Percentiles rank a stretch among this genome's conserved stretches.
Evolutionary conservation across 495 filamentous ascomycete genomes (phyloP).

Genomic region (Talaromyces borbonicus): DNA sequence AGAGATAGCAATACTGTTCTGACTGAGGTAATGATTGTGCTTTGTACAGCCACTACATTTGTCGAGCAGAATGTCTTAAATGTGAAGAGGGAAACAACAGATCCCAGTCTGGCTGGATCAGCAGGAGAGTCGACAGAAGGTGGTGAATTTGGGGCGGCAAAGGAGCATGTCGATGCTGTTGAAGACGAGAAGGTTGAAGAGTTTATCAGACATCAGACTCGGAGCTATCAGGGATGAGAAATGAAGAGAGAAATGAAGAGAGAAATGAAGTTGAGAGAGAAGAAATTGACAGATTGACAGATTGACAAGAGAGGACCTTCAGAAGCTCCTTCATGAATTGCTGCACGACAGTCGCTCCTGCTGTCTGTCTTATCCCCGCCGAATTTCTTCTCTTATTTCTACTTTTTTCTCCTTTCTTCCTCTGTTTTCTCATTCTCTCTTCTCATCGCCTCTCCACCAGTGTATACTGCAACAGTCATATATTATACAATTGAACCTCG

Average conservation of each 20-base stretch:
- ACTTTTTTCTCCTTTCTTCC: neutral
- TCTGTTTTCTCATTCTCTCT: neutral
- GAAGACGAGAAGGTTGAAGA: slow-evolving; percentile 23
- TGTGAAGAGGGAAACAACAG: neutral
- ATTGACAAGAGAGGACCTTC: neutral
- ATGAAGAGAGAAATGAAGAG: neutral
- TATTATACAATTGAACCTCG: neutral
- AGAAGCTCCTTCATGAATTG: neutral
- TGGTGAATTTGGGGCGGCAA: slow-evolving; percentile 8
- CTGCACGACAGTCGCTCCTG: neutral
- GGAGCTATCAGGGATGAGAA: slow-evolving; percentile 11
- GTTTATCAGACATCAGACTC: slow-evolving; percentile 22
- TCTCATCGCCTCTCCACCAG: neutral
- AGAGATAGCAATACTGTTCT: neutral
- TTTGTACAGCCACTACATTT: neutral
- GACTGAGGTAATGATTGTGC: neutral
- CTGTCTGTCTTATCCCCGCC: neutral
- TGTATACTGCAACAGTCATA: neutral
- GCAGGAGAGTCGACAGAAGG: neutral
- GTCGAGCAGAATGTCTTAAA: neutral
- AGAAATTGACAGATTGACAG: neutral
- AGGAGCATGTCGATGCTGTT: slow-evolving; percentile 18
- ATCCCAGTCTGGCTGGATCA: no score
- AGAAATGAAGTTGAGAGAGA: neutral
- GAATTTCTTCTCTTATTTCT: no score